A percentile compares a stretch with the other conserved stretches of the same genome.
Evolutionary conservation across 164 flowering plant species (phyloP).

Genomic region (Macadamia tetraphylla): DNA sequence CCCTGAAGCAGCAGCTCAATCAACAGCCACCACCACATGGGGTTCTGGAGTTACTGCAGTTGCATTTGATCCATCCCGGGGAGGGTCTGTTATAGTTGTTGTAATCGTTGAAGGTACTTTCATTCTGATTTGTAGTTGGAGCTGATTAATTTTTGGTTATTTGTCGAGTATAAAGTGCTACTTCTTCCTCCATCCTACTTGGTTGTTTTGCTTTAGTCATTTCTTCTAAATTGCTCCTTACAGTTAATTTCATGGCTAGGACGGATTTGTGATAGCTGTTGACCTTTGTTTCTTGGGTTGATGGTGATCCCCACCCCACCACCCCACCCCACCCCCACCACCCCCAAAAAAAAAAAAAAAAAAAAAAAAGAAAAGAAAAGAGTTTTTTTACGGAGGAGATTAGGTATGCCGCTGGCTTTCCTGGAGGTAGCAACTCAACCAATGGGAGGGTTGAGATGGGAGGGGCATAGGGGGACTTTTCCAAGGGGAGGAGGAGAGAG

Average conservation of each 20-base stretch:
- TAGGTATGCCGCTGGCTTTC: too few species aligned
- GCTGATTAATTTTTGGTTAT: neutral
- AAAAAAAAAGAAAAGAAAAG: too few species aligned
- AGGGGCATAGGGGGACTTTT: too few species aligned
- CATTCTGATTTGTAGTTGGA: neutral
- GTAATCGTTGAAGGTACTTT: conserved; percentile 87
- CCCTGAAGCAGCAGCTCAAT: conserved; percentile 94
- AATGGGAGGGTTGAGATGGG: too few species aligned
- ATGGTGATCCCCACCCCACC: too few species aligned
- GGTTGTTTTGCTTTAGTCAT: neutral
- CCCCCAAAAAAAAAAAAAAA: too few species aligned
- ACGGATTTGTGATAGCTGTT: too few species aligned
- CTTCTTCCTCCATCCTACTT: neutral
- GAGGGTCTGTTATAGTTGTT: conserved; percentile 95
- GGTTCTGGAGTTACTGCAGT: conserved; percentile 99
- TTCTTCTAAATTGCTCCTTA: neutral
- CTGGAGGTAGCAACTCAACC: too few species aligned
- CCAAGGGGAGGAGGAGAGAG: too few species aligned
- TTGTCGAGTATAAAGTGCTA: conserved; percentile 2
- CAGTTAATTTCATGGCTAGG: neutral
- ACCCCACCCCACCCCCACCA: too few species aligned
- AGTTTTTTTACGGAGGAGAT: too few species aligned
- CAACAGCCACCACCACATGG: conserved; percentile 98
- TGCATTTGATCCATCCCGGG: conserved; percentile 98
- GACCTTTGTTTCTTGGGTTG: too few species aligned